Base-by-base conservation (phyloP, 1,139 yeast genomes). In the Candida albicans region DNA sequence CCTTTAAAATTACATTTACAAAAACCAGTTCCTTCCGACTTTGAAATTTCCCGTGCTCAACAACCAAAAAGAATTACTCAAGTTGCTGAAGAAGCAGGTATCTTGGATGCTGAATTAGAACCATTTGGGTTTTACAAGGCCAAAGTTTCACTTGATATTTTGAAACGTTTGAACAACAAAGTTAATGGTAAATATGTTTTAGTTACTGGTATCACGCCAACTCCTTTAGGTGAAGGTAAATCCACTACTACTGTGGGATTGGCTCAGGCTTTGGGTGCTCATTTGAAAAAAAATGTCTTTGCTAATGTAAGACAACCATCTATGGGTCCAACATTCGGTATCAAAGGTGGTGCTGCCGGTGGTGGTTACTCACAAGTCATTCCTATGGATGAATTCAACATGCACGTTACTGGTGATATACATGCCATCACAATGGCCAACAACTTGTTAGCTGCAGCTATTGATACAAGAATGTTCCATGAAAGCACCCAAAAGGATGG, bases 301-400 rank as follows among this genome's bases (percentile, higher is more conserved):
- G 99, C 99, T 51, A 91, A 89, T 62, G 96, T 93, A 47, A 86
- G 99, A 70, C 99, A 93, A 68, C 99, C 99, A 35, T 87, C 96
- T 13, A 91, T 93, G 97, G 99, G 99, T 42, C 99, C 99, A 48
- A 93, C 99, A 15, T 93, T 93, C 60, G 99, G 99, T 69, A 90
- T 93, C 62, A 93, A 91, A 71, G 98, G 98, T 65, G 99, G 99
- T 69, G 99, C 99, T 52, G 98, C 99, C 14, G 99, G 99, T 63
- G 99, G 99, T 64, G 99, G 99, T 49, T 93, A 91, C 70, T 86
- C 98, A 8, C 98, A 93, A 72, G 98, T 93, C 41, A 90, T 93
- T 61, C 99, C 99, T 51, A 93, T 93, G 99, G 99, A 93, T 66
- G 99, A 93, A 69, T 93, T 93, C 77, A 93, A 93, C 75, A 82